Percentiles rank a stretch among this genome's conserved stretches.
These are phyloP conservation scores for Amanita molliuscula DNA, from an alignment of 768 basidiomycete genomes.

Conservation along the genomic window DNA sequence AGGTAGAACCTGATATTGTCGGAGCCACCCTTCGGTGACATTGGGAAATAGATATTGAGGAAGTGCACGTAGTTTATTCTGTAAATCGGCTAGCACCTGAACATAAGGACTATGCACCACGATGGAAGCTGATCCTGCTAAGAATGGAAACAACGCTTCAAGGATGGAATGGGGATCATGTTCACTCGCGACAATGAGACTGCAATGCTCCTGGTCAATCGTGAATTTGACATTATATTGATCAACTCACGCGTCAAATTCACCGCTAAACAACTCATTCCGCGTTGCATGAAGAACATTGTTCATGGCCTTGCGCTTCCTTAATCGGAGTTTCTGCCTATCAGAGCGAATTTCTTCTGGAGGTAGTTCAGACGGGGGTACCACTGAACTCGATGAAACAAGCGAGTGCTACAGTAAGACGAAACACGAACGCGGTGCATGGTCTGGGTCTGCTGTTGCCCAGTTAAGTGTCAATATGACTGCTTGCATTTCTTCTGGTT, in stretches of 20 bases:
- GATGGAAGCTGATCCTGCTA: constrained; percentile 79
- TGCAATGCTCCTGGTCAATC: constrained; percentile 17
- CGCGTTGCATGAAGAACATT: constrained; percentile 53
- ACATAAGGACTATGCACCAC: constrained; percentile 79
- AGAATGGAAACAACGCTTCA: constrained; percentile 59
- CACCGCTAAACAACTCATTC: constrained; percentile 76
- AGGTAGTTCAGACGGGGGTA: constrained; percentile 49
- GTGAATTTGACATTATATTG: background rate
- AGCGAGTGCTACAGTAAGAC: constrained; percentile 2
- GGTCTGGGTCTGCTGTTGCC: constrained; percentile 77
- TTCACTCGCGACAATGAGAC: constrained; percentile 71
- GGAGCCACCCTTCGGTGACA: constrained; percentile 79
- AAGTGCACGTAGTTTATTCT: constrained; percentile 54
- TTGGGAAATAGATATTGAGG: constrained; percentile 68
- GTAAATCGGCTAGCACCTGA: constrained; percentile 74
- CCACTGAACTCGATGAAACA: constrained; percentile 25
- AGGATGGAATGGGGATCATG: constrained; percentile 82
- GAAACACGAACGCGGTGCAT: constrained; percentile 45
- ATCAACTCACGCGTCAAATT: constrained; percentile 71
- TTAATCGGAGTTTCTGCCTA: constrained; percentile 56
- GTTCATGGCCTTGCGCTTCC: constrained; percentile 67
- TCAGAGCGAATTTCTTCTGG: constrained; percentile 57
- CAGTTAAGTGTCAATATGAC: constrained; percentile 75
- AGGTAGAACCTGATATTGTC: constrained; percentile 92
- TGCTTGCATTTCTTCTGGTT: constrained; percentile 32